Evolutionary conservation across 2,329 filamentous ascomycete species (phyloP).

Genomic region (Trichoderma endophyticum): DNA sequence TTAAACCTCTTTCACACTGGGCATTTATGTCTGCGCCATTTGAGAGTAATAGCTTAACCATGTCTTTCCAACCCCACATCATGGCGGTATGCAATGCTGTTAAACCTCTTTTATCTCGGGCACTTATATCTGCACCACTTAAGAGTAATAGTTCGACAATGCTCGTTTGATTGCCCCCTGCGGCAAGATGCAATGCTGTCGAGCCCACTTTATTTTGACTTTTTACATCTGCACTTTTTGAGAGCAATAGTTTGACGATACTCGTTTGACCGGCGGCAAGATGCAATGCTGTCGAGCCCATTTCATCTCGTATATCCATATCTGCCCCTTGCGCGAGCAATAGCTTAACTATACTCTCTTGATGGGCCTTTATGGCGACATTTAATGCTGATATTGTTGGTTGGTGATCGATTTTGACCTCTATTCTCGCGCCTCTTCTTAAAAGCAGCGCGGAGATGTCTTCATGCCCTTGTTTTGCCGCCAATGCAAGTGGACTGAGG

Average conservation of each 20-base stretch:
- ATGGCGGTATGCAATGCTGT: not conserved
- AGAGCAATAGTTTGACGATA: not conserved
- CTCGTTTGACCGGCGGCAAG: not conserved
- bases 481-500: not conserved
- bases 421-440: not conserved
- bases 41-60: not conserved
- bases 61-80: too few species aligned
- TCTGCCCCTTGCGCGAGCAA: not conserved
- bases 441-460: not conserved
- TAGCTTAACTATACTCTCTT: not conserved
- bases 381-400: not conserved
- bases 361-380: not conserved
- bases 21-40: not conserved
- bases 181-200: too few species aligned
- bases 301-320: not conserved
- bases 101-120: fast-evolving
- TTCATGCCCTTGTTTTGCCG: not conserved
- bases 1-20: not conserved
- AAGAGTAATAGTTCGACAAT: too few species aligned
- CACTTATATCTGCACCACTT: not conserved
- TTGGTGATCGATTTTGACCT: not conserved
- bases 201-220: too few species aligned
- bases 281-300: not conserved
- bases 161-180: too few species aligned
- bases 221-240: too few species aligned